These are phyloP conservation scores for Auricularia auricula-judae DNA, from an alignment of 768 basidiomycete genomes.

Conservation along the genomic window DNA sequence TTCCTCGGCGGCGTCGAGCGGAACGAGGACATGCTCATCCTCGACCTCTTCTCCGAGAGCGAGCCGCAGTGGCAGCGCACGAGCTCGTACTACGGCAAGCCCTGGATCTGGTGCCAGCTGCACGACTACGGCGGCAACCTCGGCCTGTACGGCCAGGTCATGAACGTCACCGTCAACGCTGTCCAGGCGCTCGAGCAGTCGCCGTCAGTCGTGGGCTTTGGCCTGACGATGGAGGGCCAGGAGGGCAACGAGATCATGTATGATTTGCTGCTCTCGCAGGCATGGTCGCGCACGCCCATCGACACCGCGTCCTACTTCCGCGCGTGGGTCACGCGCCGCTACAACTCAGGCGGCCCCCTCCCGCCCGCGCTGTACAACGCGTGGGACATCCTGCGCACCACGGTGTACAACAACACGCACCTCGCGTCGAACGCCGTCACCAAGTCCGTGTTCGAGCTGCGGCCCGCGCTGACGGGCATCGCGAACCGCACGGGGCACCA, in stretches of 20 bases:
- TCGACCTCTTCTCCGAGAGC: slow-evolving; percentile 30
- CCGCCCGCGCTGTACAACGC: slow-evolving; percentile 19
- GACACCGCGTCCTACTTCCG: slow-evolving; percentile 21
- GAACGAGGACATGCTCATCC: slow-evolving; percentile 28
- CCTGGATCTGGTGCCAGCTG: slow-evolving; percentile 32
- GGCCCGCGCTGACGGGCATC: slow-evolving; percentile 23
- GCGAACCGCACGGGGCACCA: slow-evolving; percentile 22
- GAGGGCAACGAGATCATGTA: slow-evolving; percentile 36
- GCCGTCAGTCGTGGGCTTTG: slow-evolving; percentile 27
- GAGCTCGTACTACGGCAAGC: slow-evolving; percentile 26
- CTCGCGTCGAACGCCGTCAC: slow-evolving; percentile 20
- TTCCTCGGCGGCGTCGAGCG: slow-evolving; percentile 28
- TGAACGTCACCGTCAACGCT: slow-evolving; percentile 22
- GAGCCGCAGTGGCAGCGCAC: slow-evolving; percentile 32
- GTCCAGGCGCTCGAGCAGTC: slow-evolving; percentile 18
- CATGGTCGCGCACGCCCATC: slow-evolving; percentile 26
- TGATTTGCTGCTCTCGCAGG: slow-evolving; percentile 29
- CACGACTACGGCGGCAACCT: slow-evolving; percentile 30
- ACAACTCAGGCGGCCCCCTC: slow-evolving; percentile 12
- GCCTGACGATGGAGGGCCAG: slow-evolving; percentile 28
- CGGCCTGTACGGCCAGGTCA: slow-evolving; percentile 28
- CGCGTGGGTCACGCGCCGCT: slow-evolving; percentile 26
- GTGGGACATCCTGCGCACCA: slow-evolving; percentile 25
- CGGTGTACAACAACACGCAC: slow-evolving; percentile 29
- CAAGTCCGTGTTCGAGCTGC: slow-evolving; percentile 28